A percentile compares a stretch with the other conserved stretches of the same genome.
phyloP scores from a whole-genome alignment of 2,329 filamentous ascomycete genomes.

The Neurospora sp. region DNA sequence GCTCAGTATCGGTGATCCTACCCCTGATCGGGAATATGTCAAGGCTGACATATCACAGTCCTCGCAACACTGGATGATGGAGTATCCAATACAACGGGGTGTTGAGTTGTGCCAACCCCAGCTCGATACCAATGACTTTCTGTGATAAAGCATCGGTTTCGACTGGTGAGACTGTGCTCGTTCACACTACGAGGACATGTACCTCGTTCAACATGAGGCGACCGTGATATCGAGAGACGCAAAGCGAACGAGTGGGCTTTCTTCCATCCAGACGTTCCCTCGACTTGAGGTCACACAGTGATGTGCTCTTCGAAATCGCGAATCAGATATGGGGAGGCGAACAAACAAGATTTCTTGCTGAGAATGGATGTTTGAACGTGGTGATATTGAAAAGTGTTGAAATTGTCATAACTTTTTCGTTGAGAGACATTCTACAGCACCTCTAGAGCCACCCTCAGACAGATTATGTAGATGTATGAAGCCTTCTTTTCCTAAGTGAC shows the following conservation, averaged over 20 bases:
- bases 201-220: neutral
- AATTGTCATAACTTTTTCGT: neutral
- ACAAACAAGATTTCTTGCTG: neutral
- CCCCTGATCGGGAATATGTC: neutral
- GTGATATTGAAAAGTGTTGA: neutral
- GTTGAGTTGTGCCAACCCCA: neutral
- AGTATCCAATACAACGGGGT: neutral
- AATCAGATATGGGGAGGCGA: neutral
- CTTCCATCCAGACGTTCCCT: neutral
- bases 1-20: neutral
- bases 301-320: neutral
- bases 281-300: neutral
- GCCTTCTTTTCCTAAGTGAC: conserved; percentile 2
- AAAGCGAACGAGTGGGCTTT: neutral
- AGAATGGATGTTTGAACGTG: neutral
- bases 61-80: neutral
- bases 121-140: neutral
- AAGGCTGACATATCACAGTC: neutral
- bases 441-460: neutral
- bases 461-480: conserved; percentile 4
- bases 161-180: neutral
- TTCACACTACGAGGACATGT: neutral
- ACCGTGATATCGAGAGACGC: neutral
- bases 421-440: conserved; percentile 5
- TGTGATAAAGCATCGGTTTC: neutral